Evolutionary conservation across 73 alveolate genomes (phyloP).

Genomic region (Paramecium caudatum): DNA sequence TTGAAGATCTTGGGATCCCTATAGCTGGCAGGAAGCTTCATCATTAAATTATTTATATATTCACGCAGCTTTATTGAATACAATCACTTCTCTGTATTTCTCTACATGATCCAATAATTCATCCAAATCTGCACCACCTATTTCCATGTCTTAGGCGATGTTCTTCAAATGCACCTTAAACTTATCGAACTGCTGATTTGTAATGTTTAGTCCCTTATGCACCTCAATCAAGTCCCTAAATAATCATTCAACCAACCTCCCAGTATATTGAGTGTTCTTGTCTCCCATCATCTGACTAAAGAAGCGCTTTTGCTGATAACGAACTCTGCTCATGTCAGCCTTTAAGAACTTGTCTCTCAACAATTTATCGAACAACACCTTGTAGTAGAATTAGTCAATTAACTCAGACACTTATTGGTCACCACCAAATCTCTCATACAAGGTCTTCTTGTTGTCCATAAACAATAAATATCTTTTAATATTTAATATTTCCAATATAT

Average conservation of each 20-base stretch:
- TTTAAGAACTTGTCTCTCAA: constrained; percentile 63
- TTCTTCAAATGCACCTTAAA: constrained; percentile 49
- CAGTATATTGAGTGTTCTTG: constrained; percentile 57
- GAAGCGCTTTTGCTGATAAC: constrained; percentile 57
- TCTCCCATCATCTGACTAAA: constrained; percentile 65
- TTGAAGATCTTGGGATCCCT: constrained; percentile 74
- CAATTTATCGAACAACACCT: constrained; percentile 60
- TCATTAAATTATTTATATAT: constrained; percentile 47
- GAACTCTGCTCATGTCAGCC: constrained; percentile 64
- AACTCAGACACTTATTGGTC: constrained; percentile 66
- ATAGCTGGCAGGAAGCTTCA: constrained; percentile 68
- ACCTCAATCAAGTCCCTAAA: constrained; percentile 57
- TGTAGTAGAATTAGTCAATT: constrained; percentile 56
- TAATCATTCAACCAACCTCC: constrained; percentile 5
- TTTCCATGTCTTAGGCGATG: constrained; percentile 54
- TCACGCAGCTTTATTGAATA: constrained; percentile 53
- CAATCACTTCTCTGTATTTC: constrained; percentile 32
- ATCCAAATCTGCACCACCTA: constrained; percentile 16
- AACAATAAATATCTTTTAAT: background rate
- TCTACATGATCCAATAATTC: constrained; percentile 65
- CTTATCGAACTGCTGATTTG: constrained; percentile 61
- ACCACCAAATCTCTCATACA: constrained; percentile 64
- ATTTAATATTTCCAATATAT: constrained; percentile 3
- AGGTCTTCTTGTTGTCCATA: constrained; percentile 57
- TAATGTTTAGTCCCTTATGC: constrained; percentile 33